A percentile compares a stretch with the other conserved stretches of the same genome.
Evolutionary conservation across 2,329 filamentous ascomycete species (phyloP).

Genomic region (Paracamarosporium sp.): DNA sequence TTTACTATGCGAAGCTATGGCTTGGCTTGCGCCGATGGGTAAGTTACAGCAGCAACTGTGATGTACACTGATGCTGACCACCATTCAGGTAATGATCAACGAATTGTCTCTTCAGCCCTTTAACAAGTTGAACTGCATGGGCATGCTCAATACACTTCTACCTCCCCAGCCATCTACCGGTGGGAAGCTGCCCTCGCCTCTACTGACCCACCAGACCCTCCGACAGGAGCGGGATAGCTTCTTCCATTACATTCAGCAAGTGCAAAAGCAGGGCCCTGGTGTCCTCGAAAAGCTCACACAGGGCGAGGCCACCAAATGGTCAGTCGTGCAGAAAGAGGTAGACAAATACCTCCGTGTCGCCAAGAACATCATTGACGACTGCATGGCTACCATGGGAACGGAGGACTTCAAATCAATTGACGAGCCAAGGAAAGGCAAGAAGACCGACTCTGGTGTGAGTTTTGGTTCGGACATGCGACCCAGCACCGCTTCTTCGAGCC

Average conservation of each 20-base stretch:
- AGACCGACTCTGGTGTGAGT: constrained; percentile 70
- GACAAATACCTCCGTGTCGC: constrained; percentile 65
- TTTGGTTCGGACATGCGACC: constrained; percentile 53
- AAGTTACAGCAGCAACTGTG: constrained; percentile 30
- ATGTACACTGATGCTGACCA: constrained; percentile 10
- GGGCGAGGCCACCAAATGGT: constrained; percentile 64
- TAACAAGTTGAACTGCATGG: constrained; percentile 70
- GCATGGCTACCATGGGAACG: constrained; percentile 53
- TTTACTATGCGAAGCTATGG: constrained; percentile 66
- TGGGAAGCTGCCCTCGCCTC: constrained; percentile 53
- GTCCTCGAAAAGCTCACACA: constrained; percentile 62
- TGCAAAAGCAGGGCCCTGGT: constrained; percentile 62
- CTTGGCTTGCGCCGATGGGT: constrained; percentile 69
- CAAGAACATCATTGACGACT: constrained; percentile 69
- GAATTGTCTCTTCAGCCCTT: constrained; percentile 68
- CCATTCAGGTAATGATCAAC: constrained; percentile 65
- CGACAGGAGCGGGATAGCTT: constrained; percentile 66
- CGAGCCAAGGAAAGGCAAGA: constrained; percentile 55
- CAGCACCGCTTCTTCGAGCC: constrained; percentile 31
- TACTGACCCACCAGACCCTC: constrained; percentile 60
- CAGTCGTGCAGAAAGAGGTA: constrained; percentile 54
- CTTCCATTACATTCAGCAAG: constrained; percentile 66
- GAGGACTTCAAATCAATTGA: constrained; percentile 43
- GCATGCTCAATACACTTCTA: constrained; percentile 72
- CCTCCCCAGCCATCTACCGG: constrained; percentile 58